phyloP scores from a whole-genome alignment of 1,284 basidiomycete genomes.

The Hypsizygus ulmarius region DNA sequence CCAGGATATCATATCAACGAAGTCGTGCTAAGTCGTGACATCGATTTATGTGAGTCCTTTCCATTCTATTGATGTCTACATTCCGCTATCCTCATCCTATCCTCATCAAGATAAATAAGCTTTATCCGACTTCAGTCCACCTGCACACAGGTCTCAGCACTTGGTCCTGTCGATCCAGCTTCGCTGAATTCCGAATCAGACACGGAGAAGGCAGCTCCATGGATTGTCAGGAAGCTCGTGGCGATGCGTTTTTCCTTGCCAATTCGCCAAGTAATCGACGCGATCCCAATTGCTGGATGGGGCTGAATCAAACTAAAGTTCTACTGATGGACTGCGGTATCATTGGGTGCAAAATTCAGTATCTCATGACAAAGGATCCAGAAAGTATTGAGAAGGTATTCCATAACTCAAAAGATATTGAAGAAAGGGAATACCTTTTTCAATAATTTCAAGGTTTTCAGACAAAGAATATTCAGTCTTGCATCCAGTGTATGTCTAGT shows the following conservation, averaged over 20 bases:
- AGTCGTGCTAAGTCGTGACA: too few relatives aligned
- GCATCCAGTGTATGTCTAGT: background rate
- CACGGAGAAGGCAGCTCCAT: slow-evolving; percentile 55
- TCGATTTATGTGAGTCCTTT: too few relatives aligned
- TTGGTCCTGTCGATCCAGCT: slow-evolving; percentile 54
- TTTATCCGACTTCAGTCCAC: slow-evolving; percentile 1
- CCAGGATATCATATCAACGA: too few relatives aligned
- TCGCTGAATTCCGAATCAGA: slow-evolving; percentile 33
- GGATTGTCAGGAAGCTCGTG: slow-evolving; percentile 63
- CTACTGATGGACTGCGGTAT: too few relatives aligned
- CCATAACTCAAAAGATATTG: too few relatives aligned
- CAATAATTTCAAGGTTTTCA: too few relatives aligned
- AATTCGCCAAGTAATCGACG: background rate
- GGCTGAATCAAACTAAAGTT: background rate
- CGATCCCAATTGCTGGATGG: background rate
- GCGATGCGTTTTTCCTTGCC: slow-evolving; percentile 42
- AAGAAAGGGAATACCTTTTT: too few relatives aligned
- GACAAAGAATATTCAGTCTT: background rate
- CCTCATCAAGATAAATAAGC: background rate
- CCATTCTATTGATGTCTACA: too few relatives aligned
- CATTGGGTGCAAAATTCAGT: too few relatives aligned
- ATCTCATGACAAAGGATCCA: too few relatives aligned
- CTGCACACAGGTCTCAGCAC: slow-evolving; percentile 12
- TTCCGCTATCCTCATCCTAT: too few relatives aligned
- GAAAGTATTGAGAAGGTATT: too few relatives aligned